A percentile compares a stretch with the other conserved stretches of the same genome.
Evolutionary conservation across 2,329 filamentous ascomycete species (phyloP).

Genomic region (Penicillium sp.): DNA sequence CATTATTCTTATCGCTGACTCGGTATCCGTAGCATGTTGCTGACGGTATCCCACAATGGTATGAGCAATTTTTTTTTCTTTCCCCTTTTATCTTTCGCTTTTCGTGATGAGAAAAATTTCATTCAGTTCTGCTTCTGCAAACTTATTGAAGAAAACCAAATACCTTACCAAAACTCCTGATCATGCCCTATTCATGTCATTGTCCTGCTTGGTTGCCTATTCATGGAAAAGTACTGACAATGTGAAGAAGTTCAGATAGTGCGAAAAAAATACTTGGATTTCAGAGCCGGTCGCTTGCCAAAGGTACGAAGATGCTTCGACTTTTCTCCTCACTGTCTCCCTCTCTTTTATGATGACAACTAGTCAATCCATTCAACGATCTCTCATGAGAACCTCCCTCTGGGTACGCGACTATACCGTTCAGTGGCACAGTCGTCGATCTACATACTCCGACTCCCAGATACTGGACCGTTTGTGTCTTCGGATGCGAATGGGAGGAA

Average conservation of each 20-base stretch:
- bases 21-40: conserved; percentile 6
- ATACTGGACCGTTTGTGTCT: conserved; percentile 42
- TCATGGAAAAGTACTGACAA: conserved; percentile 16
- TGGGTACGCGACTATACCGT: conserved; percentile 26
- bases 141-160: conserved; percentile 55
- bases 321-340: conserved; percentile 6
- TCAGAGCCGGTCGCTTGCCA: conserved; percentile 5
- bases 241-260: conserved; percentile 12
- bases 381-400: conserved; percentile 43
- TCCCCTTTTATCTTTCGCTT: conserved; percentile 4
- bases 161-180: conserved; percentile 59
- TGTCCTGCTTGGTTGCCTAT: conserved; percentile 14
- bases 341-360: conserved; percentile 54
- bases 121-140: conserved; percentile 64
- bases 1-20: conserved; percentile 1
- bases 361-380: conserved; percentile 64
- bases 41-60: conserved; percentile 23
- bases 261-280: conserved; percentile 9
- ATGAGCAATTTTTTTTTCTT: conserved; percentile 6
- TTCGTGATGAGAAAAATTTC: conserved; percentile 51
- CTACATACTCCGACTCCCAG: conserved; percentile 38
- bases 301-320: conserved; percentile 27
- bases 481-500: conserved; percentile 35
- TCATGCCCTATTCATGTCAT: conserved; percentile 17
- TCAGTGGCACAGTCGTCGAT: conserved; percentile 24